A percentile compares a stretch with the other conserved stretches of the same genome.
These are phyloP conservation scores for Skeletonema grethae DNA, from an alignment of 108 stramenopile genomes.

Conservation along the genomic window DNA sequence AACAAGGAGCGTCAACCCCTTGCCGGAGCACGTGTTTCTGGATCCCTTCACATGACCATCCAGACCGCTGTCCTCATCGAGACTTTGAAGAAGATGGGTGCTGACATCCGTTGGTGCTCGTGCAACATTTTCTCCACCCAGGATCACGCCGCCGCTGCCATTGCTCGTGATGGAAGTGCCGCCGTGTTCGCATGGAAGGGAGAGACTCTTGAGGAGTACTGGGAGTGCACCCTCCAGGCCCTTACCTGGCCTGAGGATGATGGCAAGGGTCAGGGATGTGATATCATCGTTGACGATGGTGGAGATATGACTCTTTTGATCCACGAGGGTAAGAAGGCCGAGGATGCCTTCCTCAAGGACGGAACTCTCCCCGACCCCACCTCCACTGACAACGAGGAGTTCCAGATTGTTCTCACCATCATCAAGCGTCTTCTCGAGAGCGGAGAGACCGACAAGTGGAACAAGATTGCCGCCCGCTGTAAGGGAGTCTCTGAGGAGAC, in stretches of 20 bases:
- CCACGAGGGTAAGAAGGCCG: constrained; percentile 99
- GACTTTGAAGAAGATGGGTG: constrained; percentile 95
- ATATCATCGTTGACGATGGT: constrained; percentile 99
- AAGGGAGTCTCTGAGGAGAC: constrained; percentile 99
- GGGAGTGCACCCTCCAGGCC: constrained; percentile 99
- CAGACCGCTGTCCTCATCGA: constrained; percentile 99
- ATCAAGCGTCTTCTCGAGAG: constrained; percentile 95
- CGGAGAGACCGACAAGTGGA: constrained; percentile 98
- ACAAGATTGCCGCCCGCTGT: constrained; percentile 93
- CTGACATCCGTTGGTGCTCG: constrained; percentile 99
- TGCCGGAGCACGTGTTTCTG: constrained; percentile 92
- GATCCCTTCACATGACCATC: constrained; percentile 99
- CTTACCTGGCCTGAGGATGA: constrained; percentile 97
- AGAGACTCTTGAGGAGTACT: constrained; percentile 99
- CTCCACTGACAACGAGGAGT: constrained; percentile 98
- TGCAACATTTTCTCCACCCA: constrained; percentile 99
- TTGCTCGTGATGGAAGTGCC: constrained; percentile 96
- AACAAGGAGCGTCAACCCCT: constrained; percentile 85
- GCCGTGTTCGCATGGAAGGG: constrained; percentile 99
- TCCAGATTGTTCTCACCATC: constrained; percentile 98
- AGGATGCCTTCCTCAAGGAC: constrained; percentile 94
- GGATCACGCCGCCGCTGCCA: constrained; percentile 99
- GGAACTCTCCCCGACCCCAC: constrained; percentile 97
- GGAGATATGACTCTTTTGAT: constrained; percentile 99
- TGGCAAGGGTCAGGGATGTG: constrained; percentile 97